Percentiles rank a stretch among this genome's conserved stretches.
Conservation (phyloP, 768 basidiomycete genomes). For the Podaxis sp. region DNA sequence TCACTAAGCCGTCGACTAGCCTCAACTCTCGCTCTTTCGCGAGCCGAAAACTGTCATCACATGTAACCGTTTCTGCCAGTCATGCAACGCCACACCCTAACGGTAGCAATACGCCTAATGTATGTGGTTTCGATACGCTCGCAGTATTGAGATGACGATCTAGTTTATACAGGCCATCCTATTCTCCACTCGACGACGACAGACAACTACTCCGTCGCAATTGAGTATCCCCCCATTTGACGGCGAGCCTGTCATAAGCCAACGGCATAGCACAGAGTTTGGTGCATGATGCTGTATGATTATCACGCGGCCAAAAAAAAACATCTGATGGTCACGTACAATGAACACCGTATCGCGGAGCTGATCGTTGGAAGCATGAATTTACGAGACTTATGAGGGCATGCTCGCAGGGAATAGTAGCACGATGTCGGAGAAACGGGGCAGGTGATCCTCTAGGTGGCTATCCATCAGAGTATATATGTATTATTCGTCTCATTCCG, state of each 20-base stretch:
- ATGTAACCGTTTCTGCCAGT: not conserved
- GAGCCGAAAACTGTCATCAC: not conserved
- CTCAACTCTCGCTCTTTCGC: conserved; percentile 11
- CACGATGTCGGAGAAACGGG: too few relatives aligned
- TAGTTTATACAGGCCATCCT: not conserved
- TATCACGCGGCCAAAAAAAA: not conserved
- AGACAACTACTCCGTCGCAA: not conserved
- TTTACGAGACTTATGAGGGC: too few relatives aligned
- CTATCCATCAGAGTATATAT: too few relatives aligned
- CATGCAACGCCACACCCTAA: not conserved
- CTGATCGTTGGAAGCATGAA: too few relatives aligned
- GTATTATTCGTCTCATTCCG: too few relatives aligned
- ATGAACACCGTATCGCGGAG: too few relatives aligned
- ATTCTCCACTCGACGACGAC: not conserved
- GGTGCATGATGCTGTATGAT: not conserved
- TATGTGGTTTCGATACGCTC: not conserved
- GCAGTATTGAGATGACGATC: not conserved
- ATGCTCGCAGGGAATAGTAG: too few relatives aligned
- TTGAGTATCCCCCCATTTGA: not conserved
- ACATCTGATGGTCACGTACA: too few relatives aligned
- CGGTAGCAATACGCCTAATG: not conserved
- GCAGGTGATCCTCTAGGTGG: too few relatives aligned
- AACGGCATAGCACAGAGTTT: not conserved
- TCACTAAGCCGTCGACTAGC: conserved; percentile 1
- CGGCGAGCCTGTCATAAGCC: not conserved